phyloP scores from a whole-genome alignment of 202 grass and related monocot species.

The Zizania palustris region DNA sequence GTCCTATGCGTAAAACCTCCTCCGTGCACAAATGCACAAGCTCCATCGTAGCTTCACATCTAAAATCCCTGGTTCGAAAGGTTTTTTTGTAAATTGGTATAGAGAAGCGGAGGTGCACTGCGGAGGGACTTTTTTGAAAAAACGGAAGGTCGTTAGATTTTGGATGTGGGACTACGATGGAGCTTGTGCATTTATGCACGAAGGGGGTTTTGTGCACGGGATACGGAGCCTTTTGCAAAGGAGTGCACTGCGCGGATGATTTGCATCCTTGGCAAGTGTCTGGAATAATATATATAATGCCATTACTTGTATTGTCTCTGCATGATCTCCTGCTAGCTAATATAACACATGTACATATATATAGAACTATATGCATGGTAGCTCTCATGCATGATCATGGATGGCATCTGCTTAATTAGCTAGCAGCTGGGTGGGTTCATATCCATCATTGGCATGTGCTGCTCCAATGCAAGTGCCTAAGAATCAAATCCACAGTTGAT shows the following conservation, averaged over 20 bases:
- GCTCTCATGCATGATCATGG: conserved; percentile 17
- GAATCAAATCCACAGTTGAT: conserved; percentile 35
- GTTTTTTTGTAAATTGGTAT: too few species aligned
- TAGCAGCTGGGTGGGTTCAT: not conserved
- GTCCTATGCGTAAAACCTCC: too few species aligned
- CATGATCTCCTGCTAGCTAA: not conserved
- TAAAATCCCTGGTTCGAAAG: too few species aligned
- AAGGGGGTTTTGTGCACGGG: too few species aligned
- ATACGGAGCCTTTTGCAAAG: conserved; percentile 50
- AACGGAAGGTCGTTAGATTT: too few species aligned
- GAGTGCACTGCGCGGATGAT: conserved; percentile 48
- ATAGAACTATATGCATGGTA: not conserved
- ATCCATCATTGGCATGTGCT: conserved; percentile 50
- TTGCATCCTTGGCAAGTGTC: conserved; percentile 56
- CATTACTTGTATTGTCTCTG: conserved; percentile 31
- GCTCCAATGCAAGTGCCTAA: conserved; percentile 10
- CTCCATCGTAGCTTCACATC: too few species aligned
- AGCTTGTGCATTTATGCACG: too few species aligned
- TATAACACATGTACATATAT: too few species aligned
- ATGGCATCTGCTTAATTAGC: conserved; percentile 16
- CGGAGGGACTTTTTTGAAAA: too few species aligned
- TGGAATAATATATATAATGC: conserved; percentile 51
- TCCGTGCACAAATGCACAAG: too few species aligned
- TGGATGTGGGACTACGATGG: too few species aligned
- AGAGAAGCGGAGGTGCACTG: too few species aligned